A percentile compares a stretch with the other conserved stretches of the same genome.
Evolutionary conservation across 2,329 filamentous ascomycete species (phyloP).

Genomic region (Fusarium hostae): DNA sequence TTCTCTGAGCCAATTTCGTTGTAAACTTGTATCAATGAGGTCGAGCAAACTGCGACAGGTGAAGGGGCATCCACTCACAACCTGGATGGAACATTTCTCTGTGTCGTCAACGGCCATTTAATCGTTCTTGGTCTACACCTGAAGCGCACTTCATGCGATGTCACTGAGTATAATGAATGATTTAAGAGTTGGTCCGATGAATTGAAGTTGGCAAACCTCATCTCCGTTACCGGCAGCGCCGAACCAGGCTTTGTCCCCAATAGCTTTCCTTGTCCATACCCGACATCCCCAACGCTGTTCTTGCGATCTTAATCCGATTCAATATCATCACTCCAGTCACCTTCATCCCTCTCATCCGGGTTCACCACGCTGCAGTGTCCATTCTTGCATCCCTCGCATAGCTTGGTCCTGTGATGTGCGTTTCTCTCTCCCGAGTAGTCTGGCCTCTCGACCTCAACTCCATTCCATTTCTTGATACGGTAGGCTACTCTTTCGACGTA

Average conservation of each 20-base stretch:
- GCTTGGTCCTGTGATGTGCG: too few species aligned
- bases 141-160: background rate
- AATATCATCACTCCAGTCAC: too few species aligned
- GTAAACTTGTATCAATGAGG: background rate
- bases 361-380: background rate
- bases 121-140: background rate
- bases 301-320: too few species aligned
- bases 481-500: background rate
- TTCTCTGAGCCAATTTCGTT: rapidly evolving
- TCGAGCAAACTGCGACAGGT: background rate
- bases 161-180: background rate
- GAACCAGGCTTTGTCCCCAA: background rate
- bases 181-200: background rate
- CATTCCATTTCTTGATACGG: background rate
- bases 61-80: rapidly evolving
- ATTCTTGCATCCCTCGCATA: background rate
- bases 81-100: background rate
- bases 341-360: too few species aligned
- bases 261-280: background rate
- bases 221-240: background rate
- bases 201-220: background rate
- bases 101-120: background rate
- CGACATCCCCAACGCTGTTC: background rate
- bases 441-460: background rate
- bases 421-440: rapidly evolving